Evolutionary conservation across 176 grass and related monocot genomes (phyloP).

Genomic region (Carex cristatella): DNA sequence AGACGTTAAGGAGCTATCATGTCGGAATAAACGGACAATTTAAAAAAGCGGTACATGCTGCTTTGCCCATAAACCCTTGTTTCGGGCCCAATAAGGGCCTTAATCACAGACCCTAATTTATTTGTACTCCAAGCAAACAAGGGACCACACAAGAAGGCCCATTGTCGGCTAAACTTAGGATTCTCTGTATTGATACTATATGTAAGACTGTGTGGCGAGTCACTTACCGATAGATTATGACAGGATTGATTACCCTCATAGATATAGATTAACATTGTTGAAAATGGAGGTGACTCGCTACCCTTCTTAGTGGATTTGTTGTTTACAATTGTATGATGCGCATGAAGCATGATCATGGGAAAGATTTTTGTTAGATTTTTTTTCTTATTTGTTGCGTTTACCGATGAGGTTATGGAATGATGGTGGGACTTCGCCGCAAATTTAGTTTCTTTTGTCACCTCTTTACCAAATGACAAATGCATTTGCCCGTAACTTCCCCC

Average conservation of each 20-base stretch:
- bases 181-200: not conserved
- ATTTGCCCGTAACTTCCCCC: not conserved
- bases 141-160: conserved; percentile 7
- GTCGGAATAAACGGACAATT: conserved; percentile 27
- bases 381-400: not conserved
- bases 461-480: not conserved
- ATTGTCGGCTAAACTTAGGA: not conserved
- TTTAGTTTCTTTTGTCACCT: conserved; percentile 16
- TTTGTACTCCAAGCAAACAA: conserved; percentile 9
- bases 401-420: not conserved
- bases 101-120: conserved; percentile 9
- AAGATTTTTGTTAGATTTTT: not conserved
- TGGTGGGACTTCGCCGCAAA: conserved; percentile 13
- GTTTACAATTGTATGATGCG: not conserved
- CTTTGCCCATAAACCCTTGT: conserved; percentile 17
- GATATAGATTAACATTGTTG: too few species aligned
- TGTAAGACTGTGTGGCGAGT: not conserved
- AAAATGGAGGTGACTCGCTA: not conserved
- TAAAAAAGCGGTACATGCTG: not conserved
- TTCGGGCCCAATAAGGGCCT: conserved; percentile 22
- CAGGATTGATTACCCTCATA: too few species aligned
- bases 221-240: not conserved
- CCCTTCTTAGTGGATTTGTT: not conserved
- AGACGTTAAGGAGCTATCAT: conserved; percentile 24
- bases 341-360: not conserved